Evolutionary conservation across 2,329 filamentous ascomycete species (phyloP).

Genomic region (Botrytis galanthina): DNA sequence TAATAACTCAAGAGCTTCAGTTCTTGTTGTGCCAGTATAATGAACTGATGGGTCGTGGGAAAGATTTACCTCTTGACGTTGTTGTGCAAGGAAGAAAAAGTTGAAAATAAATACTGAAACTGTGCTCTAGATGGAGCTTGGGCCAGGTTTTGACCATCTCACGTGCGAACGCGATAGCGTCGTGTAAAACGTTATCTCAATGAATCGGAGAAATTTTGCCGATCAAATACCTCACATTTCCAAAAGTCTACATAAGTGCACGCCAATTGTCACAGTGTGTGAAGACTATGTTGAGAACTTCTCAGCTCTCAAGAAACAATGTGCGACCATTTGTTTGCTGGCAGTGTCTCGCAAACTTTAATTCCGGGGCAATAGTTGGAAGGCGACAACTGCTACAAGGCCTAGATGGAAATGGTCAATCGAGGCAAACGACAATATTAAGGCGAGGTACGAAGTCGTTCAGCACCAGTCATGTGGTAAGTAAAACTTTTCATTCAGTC

Average conservation of each 20-base stretch:
- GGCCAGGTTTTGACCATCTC: background rate
- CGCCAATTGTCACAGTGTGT: background rate
- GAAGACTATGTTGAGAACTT: conserved; percentile 30
- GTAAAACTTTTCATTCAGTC: background rate
- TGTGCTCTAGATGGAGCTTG: background rate
- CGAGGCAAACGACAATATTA: background rate
- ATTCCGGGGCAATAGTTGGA: background rate
- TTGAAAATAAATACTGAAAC: background rate
- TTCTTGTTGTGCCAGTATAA: background rate
- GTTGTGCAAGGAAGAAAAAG: background rate
- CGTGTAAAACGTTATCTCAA: background rate
- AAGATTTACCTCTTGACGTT: background rate
- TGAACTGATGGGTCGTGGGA: background rate
- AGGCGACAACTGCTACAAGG: background rate
- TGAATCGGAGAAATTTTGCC: conserved; percentile 8
- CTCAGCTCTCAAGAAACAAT: conserved; percentile 21
- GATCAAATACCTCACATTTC: background rate
- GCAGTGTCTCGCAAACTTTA: conserved; percentile 30
- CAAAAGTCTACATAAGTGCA: conserved; percentile 8
- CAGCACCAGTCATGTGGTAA: background rate
- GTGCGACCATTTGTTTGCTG: conserved; percentile 31
- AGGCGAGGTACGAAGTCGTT: background rate
- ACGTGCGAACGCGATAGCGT: conserved; percentile 11
- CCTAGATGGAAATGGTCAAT: background rate
- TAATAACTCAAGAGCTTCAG: background rate